A percentile compares a stretch with the other conserved stretches of the same genome.
These are phyloP conservation scores for Wickerhamiella spandovensis DNA, from an alignment of 805 yeast species.

Conservation along the genomic window DNA sequence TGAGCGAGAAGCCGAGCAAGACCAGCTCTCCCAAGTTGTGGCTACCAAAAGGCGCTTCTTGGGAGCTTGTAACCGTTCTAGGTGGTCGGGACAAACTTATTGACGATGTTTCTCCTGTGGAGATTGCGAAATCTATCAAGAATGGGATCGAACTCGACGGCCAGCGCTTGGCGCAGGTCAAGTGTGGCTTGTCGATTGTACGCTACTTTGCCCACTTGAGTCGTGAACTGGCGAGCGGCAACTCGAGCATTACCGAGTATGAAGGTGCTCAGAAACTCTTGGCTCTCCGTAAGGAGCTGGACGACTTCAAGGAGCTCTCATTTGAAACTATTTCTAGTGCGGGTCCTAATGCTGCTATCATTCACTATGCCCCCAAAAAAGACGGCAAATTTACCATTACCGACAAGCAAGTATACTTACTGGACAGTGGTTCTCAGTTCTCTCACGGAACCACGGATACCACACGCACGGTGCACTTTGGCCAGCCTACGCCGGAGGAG, in stretches of 20 bases:
- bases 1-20: not conserved
- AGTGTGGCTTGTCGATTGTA: conserved; percentile 68
- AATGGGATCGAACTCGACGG: conserved; percentile 60
- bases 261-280: conserved; percentile 43
- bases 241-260: conserved; percentile 37
- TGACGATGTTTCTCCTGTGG: conserved; percentile 45
- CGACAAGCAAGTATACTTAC: conserved; percentile 52
- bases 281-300: conserved; percentile 28
- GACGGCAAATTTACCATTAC: conserved; percentile 48
- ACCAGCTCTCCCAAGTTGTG: conserved; percentile 26
- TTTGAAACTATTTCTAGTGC: conserved; percentile 65
- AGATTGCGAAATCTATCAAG: conserved; percentile 60
- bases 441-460: conserved; percentile 94
- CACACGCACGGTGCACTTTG: conserved; percentile 73
- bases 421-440: conserved; percentile 88
- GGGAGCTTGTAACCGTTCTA: conserved; percentile 50
- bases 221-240: conserved; percentile 31
- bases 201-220: conserved; percentile 79
- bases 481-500: conserved; percentile 43
- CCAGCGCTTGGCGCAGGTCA: conserved; percentile 60
- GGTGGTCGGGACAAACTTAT: conserved; percentile 28
- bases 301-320: conserved; percentile 42
- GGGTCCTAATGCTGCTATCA: conserved; percentile 65
- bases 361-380: conserved; percentile 55
- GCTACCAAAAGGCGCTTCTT: conserved; percentile 46